Evolutionary conservation across 2,329 filamentous ascomycete genomes (phyloP).

Genomic region (Cephalotrichum gorgonifer): DNA sequence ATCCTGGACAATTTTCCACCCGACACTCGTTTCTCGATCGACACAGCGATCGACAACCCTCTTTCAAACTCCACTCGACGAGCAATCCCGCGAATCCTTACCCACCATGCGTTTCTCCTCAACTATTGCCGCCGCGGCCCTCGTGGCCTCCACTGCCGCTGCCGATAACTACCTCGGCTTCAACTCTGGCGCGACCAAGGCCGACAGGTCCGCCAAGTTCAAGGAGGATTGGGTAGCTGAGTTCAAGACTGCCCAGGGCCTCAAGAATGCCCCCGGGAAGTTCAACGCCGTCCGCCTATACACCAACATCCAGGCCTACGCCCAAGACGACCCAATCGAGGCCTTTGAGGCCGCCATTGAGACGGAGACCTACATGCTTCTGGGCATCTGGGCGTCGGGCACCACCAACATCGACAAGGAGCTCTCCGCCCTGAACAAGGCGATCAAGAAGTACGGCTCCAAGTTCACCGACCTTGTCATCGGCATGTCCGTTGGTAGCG

Average conservation of each 20-base stretch:
- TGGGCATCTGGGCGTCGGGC: slow-evolving; percentile 76
- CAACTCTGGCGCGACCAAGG: slow-evolving; percentile 60
- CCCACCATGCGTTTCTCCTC: slow-evolving; percentile 9
- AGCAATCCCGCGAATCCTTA: no score
- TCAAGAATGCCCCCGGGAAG: slow-evolving; percentile 49
- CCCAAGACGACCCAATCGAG: slow-evolving; percentile 52
- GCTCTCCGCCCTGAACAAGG: slow-evolving; percentile 57
- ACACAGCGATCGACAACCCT: no score
- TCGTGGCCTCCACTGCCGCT: slow-evolving; percentile 6
- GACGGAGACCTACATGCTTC: slow-evolving; percentile 66
- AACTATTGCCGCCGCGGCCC: slow-evolving; percentile 6
- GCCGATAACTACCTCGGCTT: slow-evolving; percentile 48
- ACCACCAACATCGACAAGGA: slow-evolving; percentile 58
- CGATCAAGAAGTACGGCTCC: slow-evolving; percentile 58
- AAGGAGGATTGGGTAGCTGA: slow-evolving; percentile 59
- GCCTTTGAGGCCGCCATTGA: slow-evolving; percentile 76
- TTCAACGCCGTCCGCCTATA: slow-evolving; percentile 64
- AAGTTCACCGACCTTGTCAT: slow-evolving; percentile 57
- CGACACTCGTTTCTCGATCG: no score
- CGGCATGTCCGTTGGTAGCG: slow-evolving; percentile 77
- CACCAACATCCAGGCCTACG: slow-evolving; percentile 52
- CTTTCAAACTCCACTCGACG: no score
- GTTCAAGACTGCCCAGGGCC: slow-evolving; percentile 54
- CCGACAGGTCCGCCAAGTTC: slow-evolving; percentile 46
- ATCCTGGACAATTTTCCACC: no score